Conservation (phyloP, 116 monocot genomes). For the Phalaenopsis hybrid region DNA sequence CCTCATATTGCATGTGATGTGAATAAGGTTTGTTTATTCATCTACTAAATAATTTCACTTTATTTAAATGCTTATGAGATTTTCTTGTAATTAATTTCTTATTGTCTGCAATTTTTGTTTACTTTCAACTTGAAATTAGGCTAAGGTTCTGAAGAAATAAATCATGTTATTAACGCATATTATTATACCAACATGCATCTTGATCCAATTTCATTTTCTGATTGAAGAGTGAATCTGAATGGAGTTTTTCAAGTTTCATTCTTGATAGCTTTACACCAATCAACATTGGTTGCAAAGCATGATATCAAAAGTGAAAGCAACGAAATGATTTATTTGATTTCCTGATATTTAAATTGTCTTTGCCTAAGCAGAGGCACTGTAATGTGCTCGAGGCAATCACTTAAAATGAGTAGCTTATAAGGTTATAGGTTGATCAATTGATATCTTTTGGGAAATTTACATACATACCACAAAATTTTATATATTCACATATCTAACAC, state of each 20-base stretch:
- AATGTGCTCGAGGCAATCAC: neutral
- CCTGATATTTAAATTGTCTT: neutral
- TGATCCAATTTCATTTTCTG: neutral
- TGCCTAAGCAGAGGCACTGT: neutral
- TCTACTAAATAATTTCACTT: neutral
- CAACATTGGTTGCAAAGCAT: neutral
- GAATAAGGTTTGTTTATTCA: slow-evolving; percentile 1
- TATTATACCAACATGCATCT: neutral
- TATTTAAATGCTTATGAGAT: slow-evolving; percentile 1
- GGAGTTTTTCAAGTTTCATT: neutral
- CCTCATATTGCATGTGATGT: neutral
- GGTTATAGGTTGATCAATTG: neutral
- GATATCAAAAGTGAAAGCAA: neutral
- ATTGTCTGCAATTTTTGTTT: neutral
- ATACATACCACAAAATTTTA: too few relatives aligned
- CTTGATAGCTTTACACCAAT: neutral
- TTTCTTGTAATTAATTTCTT: neutral
- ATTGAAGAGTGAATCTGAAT: neutral
- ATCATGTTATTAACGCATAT: neutral
- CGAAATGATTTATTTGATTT: neutral
- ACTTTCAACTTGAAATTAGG: neutral
- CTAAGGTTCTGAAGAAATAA: neutral
- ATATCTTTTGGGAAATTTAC: neutral
- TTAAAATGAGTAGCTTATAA: neutral
- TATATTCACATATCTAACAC: too few relatives aligned